These are phyloP conservation scores for Corymbia citriodora DNA, from an alignment of 441 rosid species.

Conservation along the genomic window DNA sequence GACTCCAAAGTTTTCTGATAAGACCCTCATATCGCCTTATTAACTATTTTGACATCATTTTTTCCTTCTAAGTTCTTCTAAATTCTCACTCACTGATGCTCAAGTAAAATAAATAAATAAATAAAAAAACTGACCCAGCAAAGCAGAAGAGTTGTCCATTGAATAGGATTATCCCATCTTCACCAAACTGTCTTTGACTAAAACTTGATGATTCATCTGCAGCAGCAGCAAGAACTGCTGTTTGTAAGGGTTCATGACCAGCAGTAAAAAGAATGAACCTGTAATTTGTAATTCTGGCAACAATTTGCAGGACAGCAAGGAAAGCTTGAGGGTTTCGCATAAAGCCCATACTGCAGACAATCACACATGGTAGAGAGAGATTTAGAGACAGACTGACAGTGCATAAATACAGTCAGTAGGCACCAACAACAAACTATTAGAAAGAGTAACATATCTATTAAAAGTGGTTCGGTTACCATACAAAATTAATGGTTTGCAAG, in stretches of 20 bases:
- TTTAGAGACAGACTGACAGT: not conserved
- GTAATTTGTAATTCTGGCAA: conserved; percentile 45
- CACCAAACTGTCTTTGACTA: conserved; percentile 16
- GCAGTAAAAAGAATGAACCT: conserved; percentile 81
- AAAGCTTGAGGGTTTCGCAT: conserved; percentile 64
- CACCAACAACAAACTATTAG: not conserved
- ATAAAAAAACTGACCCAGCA: conserved; percentile 61
- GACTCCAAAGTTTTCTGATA: not conserved
- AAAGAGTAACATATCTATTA: not conserved
- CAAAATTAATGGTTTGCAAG: not conserved
- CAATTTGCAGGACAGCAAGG: conserved; percentile 57
- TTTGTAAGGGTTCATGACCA: conserved; percentile 67
- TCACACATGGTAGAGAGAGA: not conserved
- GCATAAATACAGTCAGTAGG: not conserved
- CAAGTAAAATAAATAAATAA: not conserved
- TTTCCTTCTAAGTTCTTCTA: not conserved
- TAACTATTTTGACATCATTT: not conserved
- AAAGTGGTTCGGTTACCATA: not conserved
- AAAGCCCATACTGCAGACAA: conserved; percentile 79
- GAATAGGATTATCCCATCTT: conserved; percentile 52
- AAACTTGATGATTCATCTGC: conserved; percentile 17
- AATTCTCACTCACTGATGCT: not conserved
- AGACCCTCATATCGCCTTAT: not conserved
- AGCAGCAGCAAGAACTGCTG: conserved; percentile 39
- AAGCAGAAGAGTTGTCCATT: conserved; percentile 65